Evolutionary conservation across 805 yeast species (phyloP).

Genomic region (Wickerhamiella allomyrinae): DNA sequence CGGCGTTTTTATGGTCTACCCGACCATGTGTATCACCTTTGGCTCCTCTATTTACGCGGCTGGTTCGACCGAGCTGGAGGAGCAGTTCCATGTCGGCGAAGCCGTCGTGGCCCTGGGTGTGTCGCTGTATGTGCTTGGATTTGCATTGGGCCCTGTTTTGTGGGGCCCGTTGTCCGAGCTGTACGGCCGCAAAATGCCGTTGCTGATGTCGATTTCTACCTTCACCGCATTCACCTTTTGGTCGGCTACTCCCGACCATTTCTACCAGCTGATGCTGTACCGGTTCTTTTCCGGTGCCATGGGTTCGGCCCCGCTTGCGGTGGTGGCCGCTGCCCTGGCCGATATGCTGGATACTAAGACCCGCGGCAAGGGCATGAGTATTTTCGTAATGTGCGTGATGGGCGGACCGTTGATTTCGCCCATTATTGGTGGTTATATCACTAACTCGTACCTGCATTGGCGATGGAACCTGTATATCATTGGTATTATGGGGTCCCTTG

Average conservation of each 20-base stretch:
- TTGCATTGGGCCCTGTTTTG: constrained; percentile 78
- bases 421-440: constrained; percentile 38
- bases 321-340: constrained; percentile 15
- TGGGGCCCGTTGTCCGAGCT: constrained; percentile 85
- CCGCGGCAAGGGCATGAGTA: constrained; percentile 13
- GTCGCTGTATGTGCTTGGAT: constrained; percentile 73
- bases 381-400: constrained; percentile 9
- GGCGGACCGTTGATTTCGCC: constrained; percentile 18
- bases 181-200: constrained; percentile 52
- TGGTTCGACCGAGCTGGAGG: constrained; percentile 32
- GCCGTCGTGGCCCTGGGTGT: constrained; percentile 63
- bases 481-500: constrained; percentile 29
- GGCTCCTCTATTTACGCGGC: constrained; percentile 47
- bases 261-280: constrained; percentile 36
- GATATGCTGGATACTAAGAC: constrained; percentile 12
- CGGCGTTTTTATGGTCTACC: constrained; percentile 38
- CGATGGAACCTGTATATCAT: constrained; percentile 39
- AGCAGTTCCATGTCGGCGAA: constrained; percentile 41
- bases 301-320: constrained; percentile 50
- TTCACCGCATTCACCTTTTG: constrained; percentile 16
- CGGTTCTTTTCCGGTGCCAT: constrained; percentile 68
- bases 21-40: constrained; percentile 41
- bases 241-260: constrained; percentile 13
- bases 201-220: constrained; percentile 35
- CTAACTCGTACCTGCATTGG: constrained; percentile 59